These are phyloP conservation scores for Penicillium sp. DNA, from an alignment of 2,329 filamentous ascomycete species.

Conservation along the genomic window DNA sequence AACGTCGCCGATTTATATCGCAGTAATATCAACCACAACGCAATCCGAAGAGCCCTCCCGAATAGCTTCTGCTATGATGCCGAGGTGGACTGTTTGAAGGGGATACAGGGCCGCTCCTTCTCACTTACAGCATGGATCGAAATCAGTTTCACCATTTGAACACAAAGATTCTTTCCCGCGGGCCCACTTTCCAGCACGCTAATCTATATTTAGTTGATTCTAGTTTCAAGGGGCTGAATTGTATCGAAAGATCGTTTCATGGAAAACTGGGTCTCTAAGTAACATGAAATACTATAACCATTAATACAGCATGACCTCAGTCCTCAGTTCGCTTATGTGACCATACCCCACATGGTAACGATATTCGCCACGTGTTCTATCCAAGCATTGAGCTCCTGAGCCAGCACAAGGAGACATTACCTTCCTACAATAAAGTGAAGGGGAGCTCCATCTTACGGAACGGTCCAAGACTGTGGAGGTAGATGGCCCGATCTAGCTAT, in stretches of 20 bases:
- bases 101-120: no score
- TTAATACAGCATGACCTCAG: background rate
- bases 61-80: no score
- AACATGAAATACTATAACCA: background rate
- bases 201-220: background rate
- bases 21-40: no score
- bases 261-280: background rate
- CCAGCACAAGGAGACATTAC: background rate
- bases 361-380: background rate
- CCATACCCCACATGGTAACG: background rate
- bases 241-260: background rate
- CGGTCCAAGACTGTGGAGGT: background rate
- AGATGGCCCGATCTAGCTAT: background rate
- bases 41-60: no score
- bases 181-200: background rate
- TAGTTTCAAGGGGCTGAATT: background rate
- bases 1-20: no score
- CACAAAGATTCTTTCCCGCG: background rate
- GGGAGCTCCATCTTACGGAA: background rate
- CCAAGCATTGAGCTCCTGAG: background rate
- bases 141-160: background rate
- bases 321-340: background rate
- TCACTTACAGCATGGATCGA: background rate
- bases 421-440: background rate
- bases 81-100: no score